Evolutionary conservation across 768 basidiomycete species (phyloP).

Genomic region (Suillus alpinus): DNA sequence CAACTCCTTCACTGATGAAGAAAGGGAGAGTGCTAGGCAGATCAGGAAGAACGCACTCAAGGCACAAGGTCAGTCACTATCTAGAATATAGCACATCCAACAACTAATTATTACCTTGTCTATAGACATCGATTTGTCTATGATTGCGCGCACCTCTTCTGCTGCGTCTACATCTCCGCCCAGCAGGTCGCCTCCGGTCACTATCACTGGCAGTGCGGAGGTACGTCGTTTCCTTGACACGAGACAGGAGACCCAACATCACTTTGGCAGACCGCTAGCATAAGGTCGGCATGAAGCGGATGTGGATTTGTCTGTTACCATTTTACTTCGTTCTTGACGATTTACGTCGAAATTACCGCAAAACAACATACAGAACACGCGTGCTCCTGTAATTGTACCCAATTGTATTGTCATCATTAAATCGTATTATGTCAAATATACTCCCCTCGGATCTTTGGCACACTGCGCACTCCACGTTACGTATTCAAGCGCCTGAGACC

Average conservation of each 20-base stretch:
- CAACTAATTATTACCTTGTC: slow-evolving; percentile 1
- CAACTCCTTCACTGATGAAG: slow-evolving; percentile 56
- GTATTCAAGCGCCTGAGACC: neutral
- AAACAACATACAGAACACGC: neutral
- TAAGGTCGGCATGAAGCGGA: neutral
- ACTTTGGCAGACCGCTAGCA: slow-evolving; percentile 4
- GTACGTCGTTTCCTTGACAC: slow-evolving; percentile 7
- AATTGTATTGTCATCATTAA: neutral
- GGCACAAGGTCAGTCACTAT: slow-evolving; percentile 40
- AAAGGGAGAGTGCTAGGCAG: slow-evolving; percentile 58
- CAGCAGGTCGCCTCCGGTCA: slow-evolving; percentile 3
- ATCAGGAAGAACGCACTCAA: slow-evolving; percentile 77
- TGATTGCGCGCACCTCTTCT: slow-evolving; percentile 81
- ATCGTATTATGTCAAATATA: neutral
- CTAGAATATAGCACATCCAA: neutral
- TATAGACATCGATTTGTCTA: slow-evolving; percentile 55
- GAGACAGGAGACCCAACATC: neutral
- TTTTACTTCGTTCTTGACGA: neutral
- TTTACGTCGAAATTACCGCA: neutral
- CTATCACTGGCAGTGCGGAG: slow-evolving; percentile 17
- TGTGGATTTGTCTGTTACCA: neutral
- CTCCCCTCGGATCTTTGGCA: neutral
- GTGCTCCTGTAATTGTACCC: neutral
- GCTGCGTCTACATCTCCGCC: slow-evolving; percentile 61
- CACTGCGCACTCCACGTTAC: neutral